Conservation (phyloP, 495 filamentous ascomycete genomes). For the Xylona heveae region DNA sequence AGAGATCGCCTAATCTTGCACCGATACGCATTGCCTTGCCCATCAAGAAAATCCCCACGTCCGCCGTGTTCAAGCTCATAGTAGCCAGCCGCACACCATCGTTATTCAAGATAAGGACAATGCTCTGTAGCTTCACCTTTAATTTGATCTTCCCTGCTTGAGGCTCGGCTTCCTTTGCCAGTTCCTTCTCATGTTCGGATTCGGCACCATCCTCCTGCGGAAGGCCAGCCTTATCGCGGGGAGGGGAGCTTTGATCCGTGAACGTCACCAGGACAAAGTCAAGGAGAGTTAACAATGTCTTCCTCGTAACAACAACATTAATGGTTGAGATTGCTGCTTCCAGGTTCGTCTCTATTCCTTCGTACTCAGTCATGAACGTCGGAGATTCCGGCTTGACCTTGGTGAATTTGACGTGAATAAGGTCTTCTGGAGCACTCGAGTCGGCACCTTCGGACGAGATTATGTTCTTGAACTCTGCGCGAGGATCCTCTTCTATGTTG, state of each 20-base stretch:
- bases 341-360: conserved; percentile 81
- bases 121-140: conserved; percentile 82
- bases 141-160: conserved; percentile 45
- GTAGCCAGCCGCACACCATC: conserved; percentile 91
- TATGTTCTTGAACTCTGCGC: conserved; percentile 89
- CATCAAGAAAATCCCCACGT: conserved; percentile 74
- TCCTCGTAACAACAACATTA: conserved; percentile 82
- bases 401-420: conserved; percentile 73
- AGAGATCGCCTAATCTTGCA: conserved; percentile 70
- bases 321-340: conserved; percentile 87
- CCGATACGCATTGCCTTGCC: conserved; percentile 70
- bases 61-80: conserved; percentile 71
- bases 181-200: conserved; percentile 16
- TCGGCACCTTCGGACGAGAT: conserved; percentile 67
- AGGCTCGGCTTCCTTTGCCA: background rate
- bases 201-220: conserved; percentile 14
- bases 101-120: conserved; percentile 90
- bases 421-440: conserved; percentile 50
- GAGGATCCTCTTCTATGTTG: conserved; percentile 71
- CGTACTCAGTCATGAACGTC: conserved; percentile 75
- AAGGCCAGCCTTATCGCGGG: conserved; percentile 12
- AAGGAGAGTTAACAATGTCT: conserved; percentile 79
- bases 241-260: conserved; percentile 39
- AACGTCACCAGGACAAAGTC: conserved; percentile 95
- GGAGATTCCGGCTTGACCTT: conserved; percentile 82